phyloP scores from a whole-genome alignment of 2,329 filamentous ascomycete species.

The Ophiocordyceps camponoti-leonardi region DNA sequence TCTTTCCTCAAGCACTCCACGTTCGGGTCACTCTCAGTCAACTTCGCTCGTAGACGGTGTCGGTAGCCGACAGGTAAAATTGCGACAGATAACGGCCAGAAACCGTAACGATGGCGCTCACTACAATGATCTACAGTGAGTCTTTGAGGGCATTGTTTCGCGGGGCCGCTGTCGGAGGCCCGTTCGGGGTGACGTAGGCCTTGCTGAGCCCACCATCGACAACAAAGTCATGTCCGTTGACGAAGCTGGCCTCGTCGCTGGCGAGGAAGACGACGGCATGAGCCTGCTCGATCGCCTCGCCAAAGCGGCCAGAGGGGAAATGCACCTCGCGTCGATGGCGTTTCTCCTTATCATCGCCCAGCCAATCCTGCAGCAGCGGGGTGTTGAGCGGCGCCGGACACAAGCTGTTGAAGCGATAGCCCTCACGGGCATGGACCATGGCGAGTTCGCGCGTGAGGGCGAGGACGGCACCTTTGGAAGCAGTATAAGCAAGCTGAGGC shows the following conservation, averaged over 20 bases:
- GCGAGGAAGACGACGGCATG: slow-evolving; percentile 78
- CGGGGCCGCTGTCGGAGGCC: slow-evolving; percentile 34
- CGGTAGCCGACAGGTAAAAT: too few species aligned
- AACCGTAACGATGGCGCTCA: neutral
- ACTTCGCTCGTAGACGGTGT: too few species aligned
- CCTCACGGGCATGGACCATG: slow-evolving; percentile 79
- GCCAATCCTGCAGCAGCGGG: slow-evolving; percentile 80
- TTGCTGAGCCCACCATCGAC: slow-evolving; percentile 94
- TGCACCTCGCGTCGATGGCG: slow-evolving; percentile 70
- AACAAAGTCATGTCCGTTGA: slow-evolving; percentile 83
- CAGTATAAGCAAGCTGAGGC: slow-evolving; percentile 82
- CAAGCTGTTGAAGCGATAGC: slow-evolving; percentile 77
- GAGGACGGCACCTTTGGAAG: slow-evolving; percentile 82
- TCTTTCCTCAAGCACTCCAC: too few species aligned
- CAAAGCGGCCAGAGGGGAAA: slow-evolving; percentile 76
- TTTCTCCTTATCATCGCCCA: slow-evolving; percentile 74
- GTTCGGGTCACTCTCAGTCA: too few species aligned
- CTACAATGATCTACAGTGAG: slow-evolving; percentile 6
- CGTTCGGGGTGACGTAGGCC: slow-evolving; percentile 62
- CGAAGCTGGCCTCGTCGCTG: slow-evolving; percentile 75
- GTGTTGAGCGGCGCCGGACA: slow-evolving; percentile 90
- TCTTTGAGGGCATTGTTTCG: slow-evolving; percentile 41
- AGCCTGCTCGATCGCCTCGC: slow-evolving; percentile 86
- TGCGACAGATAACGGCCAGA: neutral
- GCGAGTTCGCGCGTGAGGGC: slow-evolving; percentile 81